phyloP scores from a whole-genome alignment of 2,329 filamentous ascomycete genomes.

The Pseudodiploospora longispora region DNA sequence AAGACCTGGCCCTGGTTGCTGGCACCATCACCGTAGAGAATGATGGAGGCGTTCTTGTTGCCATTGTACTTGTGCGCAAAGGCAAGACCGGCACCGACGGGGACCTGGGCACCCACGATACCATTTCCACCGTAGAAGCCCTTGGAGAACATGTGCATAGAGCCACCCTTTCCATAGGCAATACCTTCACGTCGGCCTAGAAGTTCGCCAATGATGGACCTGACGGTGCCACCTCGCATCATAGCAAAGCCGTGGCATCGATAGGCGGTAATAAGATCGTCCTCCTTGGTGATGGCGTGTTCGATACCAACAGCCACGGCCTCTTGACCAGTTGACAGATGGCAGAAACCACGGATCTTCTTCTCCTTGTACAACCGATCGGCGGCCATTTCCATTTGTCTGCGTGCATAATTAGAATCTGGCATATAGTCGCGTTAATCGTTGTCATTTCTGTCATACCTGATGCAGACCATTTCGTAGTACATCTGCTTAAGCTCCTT shows the following conservation, averaged over 20 bases:
- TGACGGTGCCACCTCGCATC: conserved; percentile 87
- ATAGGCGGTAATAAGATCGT: conserved; percentile 97
- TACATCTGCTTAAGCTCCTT: conserved; percentile 99
- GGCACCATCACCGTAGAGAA: conserved; percentile 95
- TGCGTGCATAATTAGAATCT: conserved; percentile 32
- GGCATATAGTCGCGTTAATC: neutral
- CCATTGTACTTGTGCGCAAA: conserved; percentile 94
- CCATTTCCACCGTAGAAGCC: conserved; percentile 98
- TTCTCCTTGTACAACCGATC: conserved; percentile 99
- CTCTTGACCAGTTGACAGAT: conserved; percentile 95
- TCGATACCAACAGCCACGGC: conserved; percentile 96
- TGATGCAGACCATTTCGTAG: conserved; percentile 88
- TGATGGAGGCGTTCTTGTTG: conserved; percentile 77
- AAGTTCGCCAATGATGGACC: conserved; percentile 92
- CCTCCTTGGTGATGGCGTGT: conserved; percentile 82
- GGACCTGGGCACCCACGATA: conserved; percentile 97
- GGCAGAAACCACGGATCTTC: conserved; percentile 99
- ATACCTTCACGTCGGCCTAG: conserved; percentile 94
- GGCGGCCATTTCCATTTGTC: conserved; percentile 99
- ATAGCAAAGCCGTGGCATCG: conserved; percentile 97
- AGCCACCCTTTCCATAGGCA: conserved; percentile 96
- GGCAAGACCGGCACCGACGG: conserved; percentile 89
- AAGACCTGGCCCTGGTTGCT: conserved; percentile 99
- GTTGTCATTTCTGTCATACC: conserved; percentile 50
- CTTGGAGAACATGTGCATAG: conserved; percentile 99